Percentiles rank a stretch among this genome's conserved stretches.
Evolutionary conservation across 768 basidiomycete genomes (phyloP).

Genomic region (Amanita thiersii): DNA sequence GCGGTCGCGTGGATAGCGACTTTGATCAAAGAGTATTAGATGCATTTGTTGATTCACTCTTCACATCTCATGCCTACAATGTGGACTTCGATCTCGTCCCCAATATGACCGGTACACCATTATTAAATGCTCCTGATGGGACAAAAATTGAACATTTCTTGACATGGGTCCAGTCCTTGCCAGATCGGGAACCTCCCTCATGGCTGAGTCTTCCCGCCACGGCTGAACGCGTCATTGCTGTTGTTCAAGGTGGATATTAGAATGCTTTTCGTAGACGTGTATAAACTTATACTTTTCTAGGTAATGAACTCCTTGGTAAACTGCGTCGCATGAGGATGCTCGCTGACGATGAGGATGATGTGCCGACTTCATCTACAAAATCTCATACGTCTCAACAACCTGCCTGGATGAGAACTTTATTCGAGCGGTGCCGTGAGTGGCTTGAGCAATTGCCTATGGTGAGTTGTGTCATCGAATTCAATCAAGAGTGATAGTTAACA

Average conservation of each 20-base stretch:
- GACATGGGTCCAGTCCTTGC: constrained; percentile 80
- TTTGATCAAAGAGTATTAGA: constrained; percentile 92
- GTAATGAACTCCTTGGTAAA: constrained; percentile 75
- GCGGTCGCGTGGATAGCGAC: constrained; percentile 89
- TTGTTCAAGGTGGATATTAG: constrained; percentile 66
- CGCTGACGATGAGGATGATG: constrained; percentile 77
- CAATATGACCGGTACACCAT: constrained; percentile 42
- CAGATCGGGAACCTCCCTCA: constrained; percentile 88
- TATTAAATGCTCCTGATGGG: constrained; percentile 78
- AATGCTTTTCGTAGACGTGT: background rate
- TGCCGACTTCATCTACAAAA: constrained; percentile 45
- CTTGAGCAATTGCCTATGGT: constrained; percentile 69
- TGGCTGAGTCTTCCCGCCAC: constrained; percentile 93
- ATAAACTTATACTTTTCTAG: constrained; percentile 28
- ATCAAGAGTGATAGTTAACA: background rate
- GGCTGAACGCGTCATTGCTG: constrained; percentile 86
- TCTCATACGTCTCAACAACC: constrained; percentile 69
- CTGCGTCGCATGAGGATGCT: constrained; percentile 90
- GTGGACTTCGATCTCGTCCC: constrained; percentile 88
- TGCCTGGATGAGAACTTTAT: constrained; percentile 88
- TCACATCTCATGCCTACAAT: constrained; percentile 85
- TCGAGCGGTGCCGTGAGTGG: constrained; percentile 83
- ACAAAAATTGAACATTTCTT: constrained; percentile 90
- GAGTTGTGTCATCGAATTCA: constrained; percentile 15
- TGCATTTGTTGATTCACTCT: constrained; percentile 86